Conservation (phyloP, 2,329 filamentous ascomycete species). For the Penicillium crustosum region DNA sequence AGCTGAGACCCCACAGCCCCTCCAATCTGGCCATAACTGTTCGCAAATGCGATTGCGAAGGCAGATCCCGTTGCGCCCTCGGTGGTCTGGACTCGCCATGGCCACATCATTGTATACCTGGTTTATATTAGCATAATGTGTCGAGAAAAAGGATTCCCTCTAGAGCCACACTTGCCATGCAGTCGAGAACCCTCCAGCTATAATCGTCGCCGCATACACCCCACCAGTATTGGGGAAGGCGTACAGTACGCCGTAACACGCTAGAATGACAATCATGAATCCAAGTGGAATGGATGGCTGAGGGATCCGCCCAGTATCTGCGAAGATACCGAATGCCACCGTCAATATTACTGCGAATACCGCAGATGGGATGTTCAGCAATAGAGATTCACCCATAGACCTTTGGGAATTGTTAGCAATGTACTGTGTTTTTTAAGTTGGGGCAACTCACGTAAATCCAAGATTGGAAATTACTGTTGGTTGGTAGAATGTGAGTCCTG, state of each 20-base stretch:
- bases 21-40: neutral
- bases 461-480: neutral
- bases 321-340: neutral
- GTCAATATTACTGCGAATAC: neutral
- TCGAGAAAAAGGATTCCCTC: neutral
- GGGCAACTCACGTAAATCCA: neutral
- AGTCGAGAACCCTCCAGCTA: neutral
- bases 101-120: constrained; percentile 1
- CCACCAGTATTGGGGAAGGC: neutral
- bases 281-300: neutral
- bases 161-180: neutral
- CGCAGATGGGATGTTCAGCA: neutral
- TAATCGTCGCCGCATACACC: neutral
- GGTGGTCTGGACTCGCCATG: neutral
- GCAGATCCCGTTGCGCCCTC: neutral
- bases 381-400: neutral
- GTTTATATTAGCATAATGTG: too few species aligned
- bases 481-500: neutral
- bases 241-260: neutral
- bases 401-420: neutral
- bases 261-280: neutral
- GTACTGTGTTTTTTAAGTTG: too few species aligned
- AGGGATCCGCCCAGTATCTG: neutral
- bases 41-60: constrained; percentile 1
- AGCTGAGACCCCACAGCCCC: neutral